Conservation (phyloP, 345 rosid species). For the Eucalyptus fibrosa region DNA sequence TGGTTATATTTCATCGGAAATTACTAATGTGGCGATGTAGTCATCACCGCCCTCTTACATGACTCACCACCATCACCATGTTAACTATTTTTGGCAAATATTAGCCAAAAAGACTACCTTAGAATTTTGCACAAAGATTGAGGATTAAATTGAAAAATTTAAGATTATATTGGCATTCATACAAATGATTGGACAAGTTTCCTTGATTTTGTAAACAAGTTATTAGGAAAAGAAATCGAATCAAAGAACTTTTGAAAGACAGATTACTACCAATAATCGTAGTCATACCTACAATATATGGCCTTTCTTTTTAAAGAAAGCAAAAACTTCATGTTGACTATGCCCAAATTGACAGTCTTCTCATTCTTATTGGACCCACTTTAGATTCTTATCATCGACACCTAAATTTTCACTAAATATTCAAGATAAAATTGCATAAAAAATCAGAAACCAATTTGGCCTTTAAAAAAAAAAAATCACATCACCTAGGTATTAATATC, state of each 20-base stretch:
- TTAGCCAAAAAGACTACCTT: not conserved
- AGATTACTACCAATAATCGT: not conserved
- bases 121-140: not conserved
- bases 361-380: not conserved
- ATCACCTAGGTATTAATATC: no score
- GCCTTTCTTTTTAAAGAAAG: not conserved
- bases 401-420: no score
- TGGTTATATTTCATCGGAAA: fast-evolving
- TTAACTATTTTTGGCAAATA: fast-evolving
- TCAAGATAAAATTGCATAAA: no score
- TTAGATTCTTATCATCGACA: fast-evolving
- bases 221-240: not conserved
- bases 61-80: no score
- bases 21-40: fast-evolving
- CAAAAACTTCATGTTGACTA: not conserved
- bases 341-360: no score
- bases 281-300: not conserved
- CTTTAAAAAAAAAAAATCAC: no score
- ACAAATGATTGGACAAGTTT: not conserved
- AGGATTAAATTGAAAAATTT: not conserved
- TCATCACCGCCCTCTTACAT: not conserved
- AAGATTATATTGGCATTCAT: not conserved
- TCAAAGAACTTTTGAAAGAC: fast-evolving
- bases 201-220: not conserved
- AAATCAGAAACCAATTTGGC: no score